A percentile compares a stretch with the other conserved stretches of the same genome.
These are phyloP conservation scores for Russula griseocarnosa DNA, from an alignment of 768 basidiomycete species.

Conservation along the genomic window DNA sequence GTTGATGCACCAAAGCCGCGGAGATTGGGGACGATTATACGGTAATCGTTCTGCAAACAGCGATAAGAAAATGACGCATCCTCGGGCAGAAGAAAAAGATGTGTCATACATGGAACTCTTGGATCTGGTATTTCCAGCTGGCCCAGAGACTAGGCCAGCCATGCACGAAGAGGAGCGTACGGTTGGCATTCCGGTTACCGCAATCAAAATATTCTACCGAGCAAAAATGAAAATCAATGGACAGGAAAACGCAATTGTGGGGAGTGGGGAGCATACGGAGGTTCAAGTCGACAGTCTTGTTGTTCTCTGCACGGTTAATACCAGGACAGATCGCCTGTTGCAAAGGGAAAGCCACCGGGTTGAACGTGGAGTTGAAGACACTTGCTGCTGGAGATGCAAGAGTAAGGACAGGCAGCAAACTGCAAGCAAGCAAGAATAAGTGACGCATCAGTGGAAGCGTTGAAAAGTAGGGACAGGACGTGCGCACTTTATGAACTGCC, in stretches of 20 bases:
- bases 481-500: background rate
- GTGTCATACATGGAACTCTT: slow-evolving; percentile 51
- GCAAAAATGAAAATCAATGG: background rate
- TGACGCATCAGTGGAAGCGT: background rate
- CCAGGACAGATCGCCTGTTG: slow-evolving; percentile 17
- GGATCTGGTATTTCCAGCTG: slow-evolving; percentile 68
- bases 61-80: background rate
- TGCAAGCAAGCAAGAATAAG: background rate
- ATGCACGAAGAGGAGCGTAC: slow-evolving; percentile 63
- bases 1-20: slow-evolving; percentile 70
- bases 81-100: background rate
- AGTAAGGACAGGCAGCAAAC: slow-evolving; percentile 1
- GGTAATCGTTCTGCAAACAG: slow-evolving; percentile 50
- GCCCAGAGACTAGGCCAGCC: slow-evolving; percentile 81
- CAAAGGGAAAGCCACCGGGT: slow-evolving; percentile 3
- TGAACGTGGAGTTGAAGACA: background rate
- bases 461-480: background rate
- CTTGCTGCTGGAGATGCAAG: background rate
- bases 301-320: slow-evolving; percentile 21
- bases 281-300: slow-evolving; percentile 17
- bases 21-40: slow-evolving; percentile 55
- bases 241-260: background rate
- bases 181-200: slow-evolving; percentile 46
- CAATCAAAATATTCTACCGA: slow-evolving; percentile 50
- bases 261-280: slow-evolving; percentile 15